These are phyloP conservation scores for Avena atlantica DNA, from an alignment of 176 grass and related monocot species.

Conservation along the genomic window DNA sequence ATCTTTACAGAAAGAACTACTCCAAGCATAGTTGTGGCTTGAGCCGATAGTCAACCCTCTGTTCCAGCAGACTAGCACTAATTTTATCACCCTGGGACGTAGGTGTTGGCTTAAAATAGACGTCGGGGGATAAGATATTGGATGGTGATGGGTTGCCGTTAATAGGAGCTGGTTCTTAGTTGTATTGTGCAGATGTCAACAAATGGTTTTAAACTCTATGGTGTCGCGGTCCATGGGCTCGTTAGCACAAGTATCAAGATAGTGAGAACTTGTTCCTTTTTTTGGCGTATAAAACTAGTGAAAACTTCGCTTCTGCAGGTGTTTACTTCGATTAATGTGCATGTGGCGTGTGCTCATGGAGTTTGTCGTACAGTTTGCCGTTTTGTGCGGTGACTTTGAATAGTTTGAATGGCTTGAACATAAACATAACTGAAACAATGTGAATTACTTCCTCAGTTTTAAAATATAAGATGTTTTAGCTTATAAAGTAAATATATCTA, in stretches of 20 bases:
- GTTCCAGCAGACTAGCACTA: not conserved
- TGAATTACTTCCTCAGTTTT: too few species aligned
- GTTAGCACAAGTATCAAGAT: not conserved
- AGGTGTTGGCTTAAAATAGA: not conserved
- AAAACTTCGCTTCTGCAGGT: not conserved
- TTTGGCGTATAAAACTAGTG: not conserved
- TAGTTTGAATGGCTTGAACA: too few species aligned
- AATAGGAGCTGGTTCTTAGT: not conserved
- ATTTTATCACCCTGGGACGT: not conserved
- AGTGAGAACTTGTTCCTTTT: too few species aligned
- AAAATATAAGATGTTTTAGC: too few species aligned
- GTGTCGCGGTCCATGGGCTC: not conserved
- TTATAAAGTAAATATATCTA: too few species aligned
- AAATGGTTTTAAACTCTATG: not conserved
- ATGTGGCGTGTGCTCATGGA: not conserved
- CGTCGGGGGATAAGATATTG: not conserved
- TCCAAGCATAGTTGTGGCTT: not conserved
- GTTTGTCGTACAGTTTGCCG: not conserved
- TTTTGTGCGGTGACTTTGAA: not conserved
- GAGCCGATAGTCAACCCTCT: not conserved
- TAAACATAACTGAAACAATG: too few species aligned
- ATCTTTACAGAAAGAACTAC: not conserved
- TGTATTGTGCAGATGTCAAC: not conserved
- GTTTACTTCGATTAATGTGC: slow-evolving; percentile 32
- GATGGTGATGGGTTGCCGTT: not conserved